These are phyloP conservation scores for Glebionis coronaria DNA, from an alignment of 129 eudicot species.

Conservation along the genomic window DNA sequence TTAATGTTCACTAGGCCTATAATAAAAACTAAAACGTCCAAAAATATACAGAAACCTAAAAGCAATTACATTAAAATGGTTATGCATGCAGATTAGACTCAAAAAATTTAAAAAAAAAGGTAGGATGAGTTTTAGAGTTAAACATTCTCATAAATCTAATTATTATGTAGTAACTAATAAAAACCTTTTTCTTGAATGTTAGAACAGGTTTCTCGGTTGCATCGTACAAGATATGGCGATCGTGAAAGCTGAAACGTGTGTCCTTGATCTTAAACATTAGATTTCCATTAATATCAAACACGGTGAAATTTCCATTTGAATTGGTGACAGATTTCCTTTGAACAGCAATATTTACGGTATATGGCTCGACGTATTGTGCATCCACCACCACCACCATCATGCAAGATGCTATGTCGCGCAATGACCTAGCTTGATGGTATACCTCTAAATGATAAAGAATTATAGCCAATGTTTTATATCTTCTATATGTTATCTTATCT, in stretches of 20 bases:
- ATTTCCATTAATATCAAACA: constrained; percentile 40
- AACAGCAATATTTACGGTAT: constrained; percentile 34
- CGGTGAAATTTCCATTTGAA: constrained; percentile 31
- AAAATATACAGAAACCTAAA: too few species aligned
- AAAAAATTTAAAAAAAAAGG: neutral
- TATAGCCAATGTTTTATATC: neutral
- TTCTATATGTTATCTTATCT: neutral
- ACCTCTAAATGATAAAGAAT: neutral
- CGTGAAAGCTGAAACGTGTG: constrained; percentile 32
- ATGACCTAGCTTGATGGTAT: neutral
- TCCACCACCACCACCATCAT: constrained; percentile 43
- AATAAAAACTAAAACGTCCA: too few species aligned
- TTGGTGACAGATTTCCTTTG: constrained; percentile 32
- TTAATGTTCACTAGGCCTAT: too few species aligned
- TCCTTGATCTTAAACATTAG: constrained; percentile 47
- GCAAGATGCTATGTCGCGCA: neutral
- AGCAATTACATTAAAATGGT: neutral
- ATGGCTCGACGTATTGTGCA: constrained; percentile 38
- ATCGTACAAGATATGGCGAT: constrained; percentile 46
- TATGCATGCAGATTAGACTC: neutral
- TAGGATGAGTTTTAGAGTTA: neutral
- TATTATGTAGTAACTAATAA: neutral
- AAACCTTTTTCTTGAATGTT: constrained; percentile 50
- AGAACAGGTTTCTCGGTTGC: constrained; percentile 43
- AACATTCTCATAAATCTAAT: neutral